These are phyloP conservation scores for Kitagawia praeruptora DNA, from an alignment of 129 eudicot genomes.

Conservation along the genomic window DNA sequence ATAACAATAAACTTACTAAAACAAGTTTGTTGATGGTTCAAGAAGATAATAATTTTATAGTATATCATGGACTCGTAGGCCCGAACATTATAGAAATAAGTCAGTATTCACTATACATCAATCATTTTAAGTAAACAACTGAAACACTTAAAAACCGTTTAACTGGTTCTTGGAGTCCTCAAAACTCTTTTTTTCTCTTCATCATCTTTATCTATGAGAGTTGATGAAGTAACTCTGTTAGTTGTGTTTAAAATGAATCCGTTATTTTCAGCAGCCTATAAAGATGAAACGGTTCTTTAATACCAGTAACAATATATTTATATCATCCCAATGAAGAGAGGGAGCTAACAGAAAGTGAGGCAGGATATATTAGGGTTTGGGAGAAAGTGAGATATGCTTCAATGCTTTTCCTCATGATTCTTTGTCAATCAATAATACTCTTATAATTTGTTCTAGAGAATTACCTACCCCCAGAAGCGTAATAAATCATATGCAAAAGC, in stretches of 20 bases:
- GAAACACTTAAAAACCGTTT: not conserved
- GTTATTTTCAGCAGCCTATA: not conserved
- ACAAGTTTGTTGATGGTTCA: not conserved
- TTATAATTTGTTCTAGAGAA: not conserved
- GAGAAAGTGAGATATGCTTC: not conserved
- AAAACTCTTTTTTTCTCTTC: not conserved
- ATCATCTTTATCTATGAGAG: not conserved
- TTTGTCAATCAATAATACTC: not conserved
- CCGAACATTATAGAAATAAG: not conserved
- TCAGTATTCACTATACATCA: not conserved
- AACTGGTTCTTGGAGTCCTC: not conserved
- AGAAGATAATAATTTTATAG: not conserved
- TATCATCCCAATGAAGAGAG: not conserved
- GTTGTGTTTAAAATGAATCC: not conserved
- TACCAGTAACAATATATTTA: not conserved
- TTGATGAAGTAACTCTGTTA: not conserved
- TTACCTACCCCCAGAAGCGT: not conserved
- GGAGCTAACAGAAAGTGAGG: not conserved
- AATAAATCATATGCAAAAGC: not conserved
- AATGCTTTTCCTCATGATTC: not conserved
- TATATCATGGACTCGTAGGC: not conserved
- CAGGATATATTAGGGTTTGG: not conserved
- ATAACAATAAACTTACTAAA: not conserved
- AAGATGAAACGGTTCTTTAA: not conserved
- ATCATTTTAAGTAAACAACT: not conserved